Evolutionary conservation across 306 rosid species (phyloP).

Genomic region (Castanopsis chinensis): DNA sequence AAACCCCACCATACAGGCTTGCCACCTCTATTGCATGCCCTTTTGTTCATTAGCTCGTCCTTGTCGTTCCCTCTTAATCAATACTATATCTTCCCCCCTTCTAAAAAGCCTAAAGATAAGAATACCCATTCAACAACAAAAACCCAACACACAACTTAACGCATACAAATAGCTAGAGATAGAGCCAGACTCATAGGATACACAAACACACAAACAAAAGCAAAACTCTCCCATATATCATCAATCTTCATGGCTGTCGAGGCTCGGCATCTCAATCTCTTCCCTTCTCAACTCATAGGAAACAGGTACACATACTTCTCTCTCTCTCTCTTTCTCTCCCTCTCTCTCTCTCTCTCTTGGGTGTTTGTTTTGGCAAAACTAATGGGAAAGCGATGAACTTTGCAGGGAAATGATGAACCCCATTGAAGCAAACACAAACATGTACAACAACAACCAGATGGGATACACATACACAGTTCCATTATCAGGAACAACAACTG

Average conservation of each 20-base stretch:
- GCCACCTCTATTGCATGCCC: slow-evolving; percentile 60
- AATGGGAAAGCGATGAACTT: neutral
- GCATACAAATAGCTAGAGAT: neutral
- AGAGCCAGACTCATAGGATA: neutral
- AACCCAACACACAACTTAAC: neutral
- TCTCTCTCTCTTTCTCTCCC: neutral
- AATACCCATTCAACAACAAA: neutral
- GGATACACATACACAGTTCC: slow-evolving; percentile 46
- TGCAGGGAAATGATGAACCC: slow-evolving; percentile 63
- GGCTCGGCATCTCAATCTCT: slow-evolving; percentile 72
- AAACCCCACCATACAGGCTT: slow-evolving; percentile 57
- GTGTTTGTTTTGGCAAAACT: neutral
- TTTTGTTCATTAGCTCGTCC: slow-evolving; percentile 36
- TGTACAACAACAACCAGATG: slow-evolving; percentile 37
- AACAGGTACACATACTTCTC: slow-evolving; percentile 43
- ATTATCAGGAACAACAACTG: slow-evolving; percentile 40
- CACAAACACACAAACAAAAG: neutral
- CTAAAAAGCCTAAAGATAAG: slow-evolving; percentile 20
- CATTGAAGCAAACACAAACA: slow-evolving; percentile 31
- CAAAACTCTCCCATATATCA: neutral
- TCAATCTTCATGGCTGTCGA: slow-evolving; percentile 69
- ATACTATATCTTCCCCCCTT: neutral
- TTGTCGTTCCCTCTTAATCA: slow-evolving; percentile 1
- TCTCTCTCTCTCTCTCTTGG: too few relatives aligned
- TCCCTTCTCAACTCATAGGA: slow-evolving; percentile 53